These are phyloP conservation scores for Cladosporium halotolerans DNA, from an alignment of 2,329 filamentous ascomycete genomes.

Conservation along the genomic window DNA sequence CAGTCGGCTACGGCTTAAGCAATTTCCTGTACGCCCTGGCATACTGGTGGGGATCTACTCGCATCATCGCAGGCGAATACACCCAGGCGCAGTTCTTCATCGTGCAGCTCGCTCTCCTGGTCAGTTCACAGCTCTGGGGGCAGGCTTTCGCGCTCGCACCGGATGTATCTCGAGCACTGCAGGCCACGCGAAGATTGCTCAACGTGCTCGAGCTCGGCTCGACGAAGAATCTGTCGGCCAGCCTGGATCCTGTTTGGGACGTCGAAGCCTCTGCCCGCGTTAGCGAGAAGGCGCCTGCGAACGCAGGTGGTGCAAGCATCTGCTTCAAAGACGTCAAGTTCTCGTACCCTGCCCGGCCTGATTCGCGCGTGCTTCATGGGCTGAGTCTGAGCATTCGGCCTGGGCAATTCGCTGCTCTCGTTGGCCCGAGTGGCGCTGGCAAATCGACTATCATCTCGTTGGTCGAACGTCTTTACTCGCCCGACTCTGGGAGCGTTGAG, in stretches of 20 bases:
- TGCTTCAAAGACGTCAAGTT: slow-evolving; percentile 56
- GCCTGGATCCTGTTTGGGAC: background rate
- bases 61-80: slow-evolving; percentile 61
- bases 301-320: slow-evolving; percentile 1
- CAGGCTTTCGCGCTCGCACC: slow-evolving; percentile 70
- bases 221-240: slow-evolving; percentile 12
- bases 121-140: slow-evolving; percentile 66
- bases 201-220: slow-evolving; percentile 35
- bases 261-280: background rate
- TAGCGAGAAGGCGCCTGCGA: background rate
- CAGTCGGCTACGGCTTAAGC: slow-evolving; percentile 54
- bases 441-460: slow-evolving; percentile 38
- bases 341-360: slow-evolving; percentile 58
- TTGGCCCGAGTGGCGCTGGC: slow-evolving; percentile 36
- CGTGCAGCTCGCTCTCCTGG: slow-evolving; percentile 63
- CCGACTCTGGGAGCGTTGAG: slow-evolving; percentile 57
- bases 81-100: slow-evolving; percentile 67
- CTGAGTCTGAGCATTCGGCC: slow-evolving; percentile 27
- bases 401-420: slow-evolving; percentile 37
- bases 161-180: slow-evolving; percentile 62
- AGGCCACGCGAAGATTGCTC: slow-evolving; percentile 53
- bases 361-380: slow-evolving; percentile 49
- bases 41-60: slow-evolving; percentile 71
- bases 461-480: slow-evolving; percentile 51
- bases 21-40: slow-evolving; percentile 68